Evolutionary conservation across 208 protist species (phyloP).

Genomic region (Trypanosomatidae sp.): DNA sequence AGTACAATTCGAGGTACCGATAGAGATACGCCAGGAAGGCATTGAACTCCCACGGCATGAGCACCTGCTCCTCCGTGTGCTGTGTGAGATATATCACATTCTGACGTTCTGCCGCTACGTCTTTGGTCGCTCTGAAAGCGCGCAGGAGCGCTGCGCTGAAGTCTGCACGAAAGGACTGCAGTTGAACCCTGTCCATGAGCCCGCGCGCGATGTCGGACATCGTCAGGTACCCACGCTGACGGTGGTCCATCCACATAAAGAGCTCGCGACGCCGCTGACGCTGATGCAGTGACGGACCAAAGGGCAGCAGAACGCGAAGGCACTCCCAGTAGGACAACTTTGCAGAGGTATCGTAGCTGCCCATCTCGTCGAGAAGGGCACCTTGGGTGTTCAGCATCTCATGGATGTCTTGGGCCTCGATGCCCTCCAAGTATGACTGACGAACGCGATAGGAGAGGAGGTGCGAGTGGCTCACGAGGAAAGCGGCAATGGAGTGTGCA

Average conservation of each 20-base stretch:
- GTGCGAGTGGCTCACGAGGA: conserved; percentile 20
- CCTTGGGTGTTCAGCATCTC: conserved; percentile 14
- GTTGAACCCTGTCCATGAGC: conserved; percentile 40
- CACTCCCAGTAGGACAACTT: conserved; percentile 51
- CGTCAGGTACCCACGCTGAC: conserved; percentile 34
- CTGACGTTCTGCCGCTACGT: conserved; percentile 23
- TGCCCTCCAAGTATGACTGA: conserved; percentile 19
- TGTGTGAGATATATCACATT: conserved; percentile 41
- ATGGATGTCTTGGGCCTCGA: conserved; percentile 5
- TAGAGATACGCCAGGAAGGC: conserved; percentile 66
- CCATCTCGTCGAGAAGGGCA: conserved; percentile 16
- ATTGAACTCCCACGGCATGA: conserved; percentile 46
- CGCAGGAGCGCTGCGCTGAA: conserved; percentile 46
- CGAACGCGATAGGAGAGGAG: conserved; percentile 15
- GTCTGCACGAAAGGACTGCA: conserved; percentile 51
- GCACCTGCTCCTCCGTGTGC: conserved; percentile 54
- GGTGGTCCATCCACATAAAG: conserved; percentile 45
- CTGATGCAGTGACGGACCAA: conserved; percentile 32
- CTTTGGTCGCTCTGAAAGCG: conserved; percentile 55
- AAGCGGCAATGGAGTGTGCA: conserved; percentile 21
- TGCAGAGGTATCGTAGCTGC: conserved; percentile 8
- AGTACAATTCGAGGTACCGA: conserved; percentile 77
- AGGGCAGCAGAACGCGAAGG: conserved; percentile 49
- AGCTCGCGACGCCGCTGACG: conserved; percentile 45
- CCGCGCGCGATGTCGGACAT: conserved; percentile 42